Evolutionary conservation across 2,329 filamentous ascomycete species (phyloP), one percentile per base, ranked within the genome.

Genomic region (Byssothecium circinans): DNA sequence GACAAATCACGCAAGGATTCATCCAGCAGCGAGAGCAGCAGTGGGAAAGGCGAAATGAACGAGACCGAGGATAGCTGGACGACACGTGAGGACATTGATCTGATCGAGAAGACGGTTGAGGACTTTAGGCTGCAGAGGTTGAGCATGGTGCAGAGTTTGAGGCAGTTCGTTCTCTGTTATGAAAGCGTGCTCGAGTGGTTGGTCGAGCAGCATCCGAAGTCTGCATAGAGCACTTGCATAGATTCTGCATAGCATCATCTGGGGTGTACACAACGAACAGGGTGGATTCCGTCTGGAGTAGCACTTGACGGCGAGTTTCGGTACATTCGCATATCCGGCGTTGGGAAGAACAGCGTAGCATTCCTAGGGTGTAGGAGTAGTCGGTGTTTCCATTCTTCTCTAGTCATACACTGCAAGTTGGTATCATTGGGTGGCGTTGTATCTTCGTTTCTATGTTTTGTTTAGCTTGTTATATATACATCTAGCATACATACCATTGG

Each of bases 151-250:
- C 94, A 97, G 72, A 96, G 88, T 62, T 75, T 97, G 48, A 80
- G 89, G 51, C 94, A 99, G 69, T 97, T 88, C 73, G 92, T 96
- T 41, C 82, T 99, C 27, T 99, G 94, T 71, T 99, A 99, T 70
- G 94, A 99, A 75, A 95, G 89, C 33, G 81, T 97, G 6, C 75
- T 95, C 45, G 92, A 97, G 72, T 99, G 92, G 91, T 72, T 94
- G 22, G 77, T 78, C 10, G 71, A 75, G 58, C 73, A 78, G 57
- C 58, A 70, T 41, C 62, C 63, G 14, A 65, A 63, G 44, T 63
- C 62, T n/a, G 64, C 62, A 20, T 69, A 23, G 25, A 35, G 33
- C 18, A 35, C 17, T 15, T 17, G 3, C 18, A 8, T 35, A 19
- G 3, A 3, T 15, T 63, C 62, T 17, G 62, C 62, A 20, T 69